phyloP scores from a whole-genome alignment of 495 filamentous ascomycete genomes.

The Penicillium verhagenii region DNA sequence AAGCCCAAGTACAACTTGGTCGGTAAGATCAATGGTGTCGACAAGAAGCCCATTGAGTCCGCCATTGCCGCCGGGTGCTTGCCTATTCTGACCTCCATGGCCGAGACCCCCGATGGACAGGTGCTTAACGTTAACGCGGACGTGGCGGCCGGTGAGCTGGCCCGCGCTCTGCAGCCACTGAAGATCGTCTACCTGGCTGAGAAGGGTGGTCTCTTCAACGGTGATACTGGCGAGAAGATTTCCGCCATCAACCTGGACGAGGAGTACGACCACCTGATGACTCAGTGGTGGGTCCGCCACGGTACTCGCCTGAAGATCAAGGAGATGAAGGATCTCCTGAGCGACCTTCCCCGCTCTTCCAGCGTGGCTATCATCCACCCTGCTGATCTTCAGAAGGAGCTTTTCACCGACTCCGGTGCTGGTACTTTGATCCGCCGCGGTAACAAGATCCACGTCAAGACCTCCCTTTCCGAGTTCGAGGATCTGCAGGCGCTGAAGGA shows the following conservation, averaged over 20 bases:
- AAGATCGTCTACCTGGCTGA: constrained; percentile 99
- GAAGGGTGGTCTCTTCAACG: constrained; percentile 95
- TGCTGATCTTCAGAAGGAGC: constrained; percentile 88
- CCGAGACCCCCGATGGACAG: constrained; percentile 89
- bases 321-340: constrained; percentile 93
- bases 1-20: constrained; percentile 93
- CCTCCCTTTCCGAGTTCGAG: constrained; percentile 73
- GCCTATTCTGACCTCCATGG: constrained; percentile 95
- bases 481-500: constrained; percentile 76
- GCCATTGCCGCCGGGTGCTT: constrained; percentile 90
- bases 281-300: constrained; percentile 92
- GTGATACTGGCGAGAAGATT: constrained; percentile 90
- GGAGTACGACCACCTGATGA: constrained; percentile 94
- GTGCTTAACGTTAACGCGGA: constrained; percentile 98
- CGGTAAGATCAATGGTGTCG: constrained; percentile 91
- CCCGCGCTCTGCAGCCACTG: constrained; percentile 82
- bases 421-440: constrained; percentile 93
- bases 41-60: constrained; percentile 87
- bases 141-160: constrained; percentile 91
- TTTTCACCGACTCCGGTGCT: constrained; percentile 94
- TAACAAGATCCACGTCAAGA: constrained; percentile 80
- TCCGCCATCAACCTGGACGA: constrained; percentile 97
- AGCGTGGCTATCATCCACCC: constrained; percentile 98
- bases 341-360: constrained; percentile 81
- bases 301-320: constrained; percentile 97